A percentile compares a stretch with the other conserved stretches of the same genome.
These are phyloP conservation scores for Linnemannia zychae DNA, from an alignment of 192 early-diverging fungal genomes.

Conservation along the genomic window DNA sequence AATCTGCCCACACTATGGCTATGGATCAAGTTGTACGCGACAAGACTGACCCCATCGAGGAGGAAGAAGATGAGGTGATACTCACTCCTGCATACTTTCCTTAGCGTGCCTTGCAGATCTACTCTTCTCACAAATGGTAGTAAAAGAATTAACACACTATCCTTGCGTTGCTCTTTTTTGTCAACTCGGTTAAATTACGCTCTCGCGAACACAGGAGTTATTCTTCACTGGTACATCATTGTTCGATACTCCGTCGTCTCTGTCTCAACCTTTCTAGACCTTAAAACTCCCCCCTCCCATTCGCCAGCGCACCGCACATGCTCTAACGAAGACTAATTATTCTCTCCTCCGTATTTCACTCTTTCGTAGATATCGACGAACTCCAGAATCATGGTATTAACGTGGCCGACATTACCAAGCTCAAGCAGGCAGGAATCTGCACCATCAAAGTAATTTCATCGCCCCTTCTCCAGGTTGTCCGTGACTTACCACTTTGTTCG, in stretches of 20 bases:
- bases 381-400: conserved; percentile 79
- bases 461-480: background rate
- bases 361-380: conserved; percentile 59
- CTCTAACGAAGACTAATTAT: background rate
- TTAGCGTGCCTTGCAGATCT: background rate
- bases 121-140: background rate
- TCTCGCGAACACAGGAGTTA: conserved; percentile 14
- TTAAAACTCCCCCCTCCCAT: no score
- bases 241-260: background rate
- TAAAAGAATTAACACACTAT: background rate
- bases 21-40: conserved; percentile 47
- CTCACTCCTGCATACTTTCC: background rate
- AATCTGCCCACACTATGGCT: background rate
- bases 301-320: no score
- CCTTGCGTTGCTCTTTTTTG: background rate
- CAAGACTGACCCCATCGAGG: conserved; percentile 16
- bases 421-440: conserved; percentile 81
- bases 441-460: conserved; percentile 71
- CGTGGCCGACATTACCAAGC: conserved; percentile 83
- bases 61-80: conserved; percentile 30
- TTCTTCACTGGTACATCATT: conserved; percentile 37
- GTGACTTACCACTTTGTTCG: background rate
- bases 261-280: background rate
- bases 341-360: background rate
- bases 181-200: background rate